Conservation (phyloP, 345 rosid species). For the Aquilaria malaccensis region DNA sequence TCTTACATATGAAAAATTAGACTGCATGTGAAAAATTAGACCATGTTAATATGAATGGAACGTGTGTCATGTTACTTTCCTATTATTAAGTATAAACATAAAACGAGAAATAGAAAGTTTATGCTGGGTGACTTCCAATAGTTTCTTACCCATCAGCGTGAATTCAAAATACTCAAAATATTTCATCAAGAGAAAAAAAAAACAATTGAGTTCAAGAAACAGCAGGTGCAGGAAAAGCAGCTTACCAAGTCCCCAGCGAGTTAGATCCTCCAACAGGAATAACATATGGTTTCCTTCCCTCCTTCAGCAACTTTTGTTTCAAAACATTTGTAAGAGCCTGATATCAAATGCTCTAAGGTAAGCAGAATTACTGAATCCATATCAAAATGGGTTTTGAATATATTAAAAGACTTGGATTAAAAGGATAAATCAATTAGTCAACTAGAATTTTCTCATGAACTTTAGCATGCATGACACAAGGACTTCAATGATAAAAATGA, state of each 20-base stretch:
- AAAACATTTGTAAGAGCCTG: conserved; percentile 67
- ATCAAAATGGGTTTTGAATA: not conserved
- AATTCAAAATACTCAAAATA: not conserved
- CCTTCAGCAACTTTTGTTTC: conserved; percentile 67
- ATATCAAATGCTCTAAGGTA: conserved; percentile 15
- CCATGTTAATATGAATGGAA: no score
- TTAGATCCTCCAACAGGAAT: conserved; percentile 97
- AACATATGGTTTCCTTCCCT: conserved; percentile 86
- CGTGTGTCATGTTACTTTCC: no score
- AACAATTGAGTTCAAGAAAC: not conserved
- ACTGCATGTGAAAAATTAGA: no score
- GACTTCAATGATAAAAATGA: no score
- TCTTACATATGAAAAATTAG: no score
- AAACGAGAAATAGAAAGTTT: no score
- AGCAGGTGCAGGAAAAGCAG: not conserved
- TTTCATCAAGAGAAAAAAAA: not conserved
- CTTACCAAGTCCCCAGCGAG: conserved; percentile 93
- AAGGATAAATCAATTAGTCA: no score
- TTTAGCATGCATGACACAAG: no score
- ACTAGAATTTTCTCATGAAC: no score
- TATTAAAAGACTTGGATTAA: not conserved
- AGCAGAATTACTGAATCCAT: conserved; percentile 1
- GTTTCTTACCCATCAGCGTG: no score
- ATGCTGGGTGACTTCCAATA: no score
- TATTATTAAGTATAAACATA: no score